Percentiles rank a stretch among this genome's conserved stretches.
Evolutionary conservation across 2,329 filamentous ascomycete species (phyloP).

Genomic region (Epichloe festucae): DNA sequence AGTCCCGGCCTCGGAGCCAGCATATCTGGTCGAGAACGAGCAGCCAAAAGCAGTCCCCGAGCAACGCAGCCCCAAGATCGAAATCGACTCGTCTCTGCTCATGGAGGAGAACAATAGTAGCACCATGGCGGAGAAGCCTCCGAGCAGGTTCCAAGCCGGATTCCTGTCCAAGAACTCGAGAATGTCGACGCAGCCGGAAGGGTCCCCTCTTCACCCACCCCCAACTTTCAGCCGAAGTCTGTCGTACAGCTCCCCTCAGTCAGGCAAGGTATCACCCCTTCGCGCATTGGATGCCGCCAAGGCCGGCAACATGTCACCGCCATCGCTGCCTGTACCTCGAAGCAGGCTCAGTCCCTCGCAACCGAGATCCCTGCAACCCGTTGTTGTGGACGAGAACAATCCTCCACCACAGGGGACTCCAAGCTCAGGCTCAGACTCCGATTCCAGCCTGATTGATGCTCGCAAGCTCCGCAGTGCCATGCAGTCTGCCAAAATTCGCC

Average conservation of each 20-base stretch:
- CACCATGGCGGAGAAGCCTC: slow-evolving; percentile 16
- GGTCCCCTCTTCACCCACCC: slow-evolving; percentile 49
- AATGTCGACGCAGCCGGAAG: slow-evolving; percentile 29
- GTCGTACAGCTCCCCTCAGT: slow-evolving; percentile 29
- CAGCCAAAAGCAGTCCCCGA: slow-evolving; percentile 28
- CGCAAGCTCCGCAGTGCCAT: slow-evolving; percentile 43
- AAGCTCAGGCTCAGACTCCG: slow-evolving; percentile 33
- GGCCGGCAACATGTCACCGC: slow-evolving; percentile 37
- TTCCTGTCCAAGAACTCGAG: slow-evolving; percentile 54
- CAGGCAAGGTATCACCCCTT: slow-evolving; percentile 30
- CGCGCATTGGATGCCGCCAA: slow-evolving; percentile 37
- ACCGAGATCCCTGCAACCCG: slow-evolving; percentile 17
- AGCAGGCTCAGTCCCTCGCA: slow-evolving; percentile 10
- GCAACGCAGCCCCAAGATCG: slow-evolving; percentile 37
- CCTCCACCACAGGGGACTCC: slow-evolving; percentile 27
- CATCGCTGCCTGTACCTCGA: slow-evolving; percentile 17
- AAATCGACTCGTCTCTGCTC: slow-evolving; percentile 24
- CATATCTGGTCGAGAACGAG: slow-evolving; percentile 11
- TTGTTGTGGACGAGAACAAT: slow-evolving; percentile 38
- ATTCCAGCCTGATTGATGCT: slow-evolving; percentile 36
- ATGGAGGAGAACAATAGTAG: slow-evolving; percentile 22
- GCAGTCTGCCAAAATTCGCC: slow-evolving; percentile 34
- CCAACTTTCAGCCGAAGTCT: slow-evolving; percentile 45
- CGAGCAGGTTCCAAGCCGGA: slow-evolving; percentile 74
- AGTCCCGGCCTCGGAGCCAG: slow-evolving; percentile 16